Percentiles rank a stretch among this genome's conserved stretches.
phyloP scores from a whole-genome alignment of 257 asterid genomes.

The Solanum tarijense region DNA sequence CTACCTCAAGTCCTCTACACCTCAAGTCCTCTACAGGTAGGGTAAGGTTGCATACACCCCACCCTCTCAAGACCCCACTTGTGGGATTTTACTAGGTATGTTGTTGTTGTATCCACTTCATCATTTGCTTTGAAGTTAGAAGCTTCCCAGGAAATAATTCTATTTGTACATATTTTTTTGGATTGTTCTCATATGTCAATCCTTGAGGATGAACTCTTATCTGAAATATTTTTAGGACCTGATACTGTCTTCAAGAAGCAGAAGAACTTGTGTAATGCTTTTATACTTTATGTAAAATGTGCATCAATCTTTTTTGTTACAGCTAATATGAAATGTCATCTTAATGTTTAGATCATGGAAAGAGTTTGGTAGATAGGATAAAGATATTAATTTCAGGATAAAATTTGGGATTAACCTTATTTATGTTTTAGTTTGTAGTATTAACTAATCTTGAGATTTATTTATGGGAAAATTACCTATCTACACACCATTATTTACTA shows the following conservation, averaged over 20 bases:
- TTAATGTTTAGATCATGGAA: background rate
- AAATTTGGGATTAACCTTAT: background rate
- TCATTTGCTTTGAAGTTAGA: background rate
- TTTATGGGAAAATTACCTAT: no score
- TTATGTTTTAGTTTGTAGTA: background rate
- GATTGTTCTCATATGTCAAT: background rate
- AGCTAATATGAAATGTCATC: background rate
- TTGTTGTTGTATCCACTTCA: background rate
- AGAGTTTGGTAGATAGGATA: background rate
- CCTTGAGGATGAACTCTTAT: background rate
- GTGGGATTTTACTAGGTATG: background rate
- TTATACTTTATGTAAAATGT: background rate
- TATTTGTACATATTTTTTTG: background rate
- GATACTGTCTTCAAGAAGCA: background rate
- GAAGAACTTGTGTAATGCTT: background rate
- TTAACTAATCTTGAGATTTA: background rate
- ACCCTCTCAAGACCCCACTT: background rate
- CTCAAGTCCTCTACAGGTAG: background rate
- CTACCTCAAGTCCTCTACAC: background rate
- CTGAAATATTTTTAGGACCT: background rate
- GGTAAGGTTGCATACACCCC: background rate
- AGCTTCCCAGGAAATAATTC: background rate
- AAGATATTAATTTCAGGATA: background rate
- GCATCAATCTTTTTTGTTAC: background rate
- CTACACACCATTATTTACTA: no score